Conservation (phyloP, 2,329 filamentous ascomycete genomes). For the Diaporthe destruens region DNA sequence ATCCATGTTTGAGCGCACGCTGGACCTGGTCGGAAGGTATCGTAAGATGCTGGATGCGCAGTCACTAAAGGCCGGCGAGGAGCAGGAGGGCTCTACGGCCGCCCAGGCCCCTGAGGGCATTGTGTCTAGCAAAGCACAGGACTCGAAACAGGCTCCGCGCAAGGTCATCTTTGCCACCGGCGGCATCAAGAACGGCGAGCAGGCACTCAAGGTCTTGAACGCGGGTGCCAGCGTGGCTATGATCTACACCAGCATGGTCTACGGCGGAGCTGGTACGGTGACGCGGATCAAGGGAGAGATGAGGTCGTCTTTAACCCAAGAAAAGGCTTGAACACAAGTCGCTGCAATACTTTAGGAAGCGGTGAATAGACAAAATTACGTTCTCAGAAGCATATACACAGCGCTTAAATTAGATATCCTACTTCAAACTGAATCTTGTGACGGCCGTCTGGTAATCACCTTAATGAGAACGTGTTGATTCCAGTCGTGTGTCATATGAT, state of each 20-base stretch:
- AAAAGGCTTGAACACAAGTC: slow-evolving; percentile 27
- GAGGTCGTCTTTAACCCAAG: slow-evolving; percentile 54
- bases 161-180: slow-evolving; percentile 96
- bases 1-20: slow-evolving; percentile 84
- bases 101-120: slow-evolving; percentile 52
- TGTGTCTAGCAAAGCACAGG: slow-evolving; percentile 48
- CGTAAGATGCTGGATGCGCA: slow-evolving; percentile 73
- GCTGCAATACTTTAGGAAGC: neutral
- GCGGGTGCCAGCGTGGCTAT: slow-evolving; percentile 92
- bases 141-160: slow-evolving; percentile 52
- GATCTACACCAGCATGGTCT: slow-evolving; percentile 84
- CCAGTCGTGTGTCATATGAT: too few species aligned
- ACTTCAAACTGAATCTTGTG: too few species aligned
- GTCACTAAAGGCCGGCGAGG: slow-evolving; percentile 53
- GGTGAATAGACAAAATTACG: slow-evolving; percentile 32
- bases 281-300: slow-evolving; percentile 76
- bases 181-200: slow-evolving; percentile 88
- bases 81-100: slow-evolving; percentile 47
- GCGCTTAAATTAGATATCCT: neutral
- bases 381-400: neutral
- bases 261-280: slow-evolving; percentile 73
- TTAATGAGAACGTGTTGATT: too few species aligned
- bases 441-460: too few species aligned
- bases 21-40: slow-evolving; percentile 84
- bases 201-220: slow-evolving; percentile 85